phyloP scores from a whole-genome alignment of 139 green algal species.

The Mychonastes homosphaera region DNA sequence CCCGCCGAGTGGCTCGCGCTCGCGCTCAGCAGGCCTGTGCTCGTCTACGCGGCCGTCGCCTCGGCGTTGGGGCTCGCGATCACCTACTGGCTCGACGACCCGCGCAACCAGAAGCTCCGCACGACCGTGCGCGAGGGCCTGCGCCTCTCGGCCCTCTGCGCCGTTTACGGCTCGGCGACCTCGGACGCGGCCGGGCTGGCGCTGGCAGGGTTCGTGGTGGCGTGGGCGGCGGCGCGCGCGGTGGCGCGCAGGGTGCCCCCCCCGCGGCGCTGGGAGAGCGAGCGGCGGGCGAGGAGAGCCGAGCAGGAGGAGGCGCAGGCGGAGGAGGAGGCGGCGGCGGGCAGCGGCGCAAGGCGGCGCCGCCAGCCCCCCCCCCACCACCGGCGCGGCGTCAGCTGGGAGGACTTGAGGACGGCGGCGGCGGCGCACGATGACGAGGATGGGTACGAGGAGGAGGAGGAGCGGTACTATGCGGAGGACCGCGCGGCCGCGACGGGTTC shows the following conservation, averaged over 20 bases:
- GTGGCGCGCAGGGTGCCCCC: constrained; percentile 1
- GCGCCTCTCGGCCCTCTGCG: constrained; percentile 33
- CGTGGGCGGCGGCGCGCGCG: not conserved
- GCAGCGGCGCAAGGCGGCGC: not conserved
- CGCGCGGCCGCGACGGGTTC: not conserved
- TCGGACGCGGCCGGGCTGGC: constrained; percentile 1
- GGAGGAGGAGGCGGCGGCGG: constrained; percentile 5
- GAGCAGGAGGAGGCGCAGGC: not conserved
- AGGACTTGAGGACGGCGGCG: not conserved
- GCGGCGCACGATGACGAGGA: not conserved
- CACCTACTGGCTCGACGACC: constrained; percentile 56
- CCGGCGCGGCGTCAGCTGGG: not conserved
- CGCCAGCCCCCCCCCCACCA: not conserved
- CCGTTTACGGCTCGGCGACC: constrained; percentile 4
- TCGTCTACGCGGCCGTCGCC: constrained; percentile 27
- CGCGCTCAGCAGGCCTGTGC: constrained; percentile 7
- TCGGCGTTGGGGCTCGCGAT: constrained; percentile 34
- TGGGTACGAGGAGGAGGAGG: not conserved
- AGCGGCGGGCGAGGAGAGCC: not conserved
- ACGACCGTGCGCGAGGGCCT: constrained; percentile 43
- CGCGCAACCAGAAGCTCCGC: constrained; percentile 36
- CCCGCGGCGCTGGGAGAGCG: not conserved
- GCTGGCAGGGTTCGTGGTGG: constrained; percentile 1
- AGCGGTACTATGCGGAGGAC: not conserved
- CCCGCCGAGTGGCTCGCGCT: constrained; percentile 2